Percentiles rank a stretch among this genome's conserved stretches.
Evolutionary conservation across 345 rosid genomes (phyloP).

Genomic region (Hibiscus tridactylites): DNA sequence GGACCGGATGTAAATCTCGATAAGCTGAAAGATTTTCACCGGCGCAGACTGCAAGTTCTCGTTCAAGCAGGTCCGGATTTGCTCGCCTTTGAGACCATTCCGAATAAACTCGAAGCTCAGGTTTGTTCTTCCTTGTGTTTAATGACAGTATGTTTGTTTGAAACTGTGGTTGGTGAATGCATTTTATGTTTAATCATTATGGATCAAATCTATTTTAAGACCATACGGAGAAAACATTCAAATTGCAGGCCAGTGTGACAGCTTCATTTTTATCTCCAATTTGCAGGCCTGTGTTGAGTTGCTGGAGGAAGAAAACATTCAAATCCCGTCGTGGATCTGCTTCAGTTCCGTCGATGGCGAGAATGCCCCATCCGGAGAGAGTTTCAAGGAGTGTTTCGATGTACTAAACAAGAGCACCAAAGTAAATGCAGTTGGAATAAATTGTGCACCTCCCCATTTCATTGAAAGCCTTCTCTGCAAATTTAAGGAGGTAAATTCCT

Average conservation of each 20-base stretch:
- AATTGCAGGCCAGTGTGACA: background rate
- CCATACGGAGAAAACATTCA: too few relatives aligned
- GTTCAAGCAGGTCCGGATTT: slow-evolving; percentile 81
- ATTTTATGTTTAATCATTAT: background rate
- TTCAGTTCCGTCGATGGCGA: slow-evolving; percentile 77
- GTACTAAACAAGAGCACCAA: slow-evolving; percentile 52
- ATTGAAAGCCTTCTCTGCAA: slow-evolving; percentile 45
- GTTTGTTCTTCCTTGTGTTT: slow-evolving; percentile 18
- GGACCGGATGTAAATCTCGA: slow-evolving; percentile 49
- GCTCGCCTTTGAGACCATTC: slow-evolving; percentile 88
- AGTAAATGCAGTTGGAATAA: slow-evolving; percentile 68
- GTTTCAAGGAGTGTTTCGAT: slow-evolving; percentile 58
- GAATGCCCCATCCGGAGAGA: slow-evolving; percentile 79
- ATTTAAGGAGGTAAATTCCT: slow-evolving; percentile 45
- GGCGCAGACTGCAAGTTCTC: slow-evolving; percentile 73
- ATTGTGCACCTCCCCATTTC: slow-evolving; percentile 82
- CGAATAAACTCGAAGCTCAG: slow-evolving; percentile 91
- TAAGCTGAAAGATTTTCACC: slow-evolving; percentile 80
- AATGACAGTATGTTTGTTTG: too few relatives aligned
- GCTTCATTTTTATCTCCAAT: background rate
- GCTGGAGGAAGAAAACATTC: slow-evolving; percentile 67
- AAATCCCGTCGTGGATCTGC: slow-evolving; percentile 85
- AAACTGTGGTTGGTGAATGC: too few relatives aligned
- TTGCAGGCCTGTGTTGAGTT: slow-evolving; percentile 73
- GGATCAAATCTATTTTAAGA: too few relatives aligned